Base-by-base conservation (phyloP, 2,329 filamentous ascomycete genomes). In the Acarospora socialis region DNA sequence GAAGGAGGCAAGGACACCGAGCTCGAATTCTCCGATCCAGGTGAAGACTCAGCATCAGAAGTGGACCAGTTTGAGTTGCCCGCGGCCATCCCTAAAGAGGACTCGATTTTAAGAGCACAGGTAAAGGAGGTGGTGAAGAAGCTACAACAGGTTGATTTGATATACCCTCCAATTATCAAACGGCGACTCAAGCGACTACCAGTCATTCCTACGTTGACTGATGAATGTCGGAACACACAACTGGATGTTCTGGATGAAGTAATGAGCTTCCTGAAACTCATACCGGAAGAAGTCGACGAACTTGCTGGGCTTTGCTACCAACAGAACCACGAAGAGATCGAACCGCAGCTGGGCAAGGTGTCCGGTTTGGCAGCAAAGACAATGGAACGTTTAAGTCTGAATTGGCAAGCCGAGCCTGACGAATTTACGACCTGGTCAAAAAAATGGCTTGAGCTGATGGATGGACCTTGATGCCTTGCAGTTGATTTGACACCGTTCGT, bases 381-480 rank as follows among this genome's bases (percentile, higher is more conserved):
- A 0, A 63, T 68, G 0, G 64, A 70, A 34, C 48, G 76, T 28
- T 53, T 81, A 8, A 58, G 60, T 30, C 57, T 62, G 36, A 62
- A 65, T 13, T 86, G 80, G 79, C 55, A 67, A 3, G 75, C 67
- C 0, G 55, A 66, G 28, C 63, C 69, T 12, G 84, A 93, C 46
- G 81, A 78, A 46, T 92, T 92, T 48, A 78, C 75, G 0, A 61
- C 68, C 10, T 92, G 84, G 84, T 72, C 67, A n/a, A 61, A 59
- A 29, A 70, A 66, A 30, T 73, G 67, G 66, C 37, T 52, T 21
- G 55, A 53, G 28, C 60, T 61, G 15, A 42, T 66, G 33, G 53
- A 58, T 14, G 54, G 57, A 38, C 37, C 37, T 13, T 50, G 37
- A 47, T 46, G 50, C 46, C 48, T 55, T 46, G 56, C 61, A 14